phyloP scores from a whole-genome alignment of 2,329 filamentous ascomycete species.

The Beauveria brongniartii region DNA sequence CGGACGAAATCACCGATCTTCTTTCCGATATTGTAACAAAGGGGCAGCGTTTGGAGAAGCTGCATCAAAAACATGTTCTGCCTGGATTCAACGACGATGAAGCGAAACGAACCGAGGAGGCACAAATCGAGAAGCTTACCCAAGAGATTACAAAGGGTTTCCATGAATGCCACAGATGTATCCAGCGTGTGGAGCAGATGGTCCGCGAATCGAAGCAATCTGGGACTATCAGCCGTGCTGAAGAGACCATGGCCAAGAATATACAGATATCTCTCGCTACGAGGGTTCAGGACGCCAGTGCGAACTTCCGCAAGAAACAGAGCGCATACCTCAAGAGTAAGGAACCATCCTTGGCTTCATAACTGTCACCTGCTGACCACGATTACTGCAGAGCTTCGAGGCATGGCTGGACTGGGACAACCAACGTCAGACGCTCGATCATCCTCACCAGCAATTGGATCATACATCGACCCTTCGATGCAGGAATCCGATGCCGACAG shows the following conservation, averaged over 20 bases:
- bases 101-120: constrained; percentile 76
- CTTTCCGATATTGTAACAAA: constrained; percentile 74
- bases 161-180: constrained; percentile 81
- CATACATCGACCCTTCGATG: constrained; percentile 76
- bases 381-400: constrained; percentile 56
- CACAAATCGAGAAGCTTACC: constrained; percentile 82
- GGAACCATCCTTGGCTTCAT: constrained; percentile 12
- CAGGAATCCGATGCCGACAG: constrained; percentile 92
- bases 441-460: constrained; percentile 40
- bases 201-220: constrained; percentile 70
- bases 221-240: constrained; percentile 66
- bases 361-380: neutral
- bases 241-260: constrained; percentile 94
- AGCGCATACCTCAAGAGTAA: constrained; percentile 90
- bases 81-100: constrained; percentile 96
- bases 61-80: constrained; percentile 95
- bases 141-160: constrained; percentile 85
- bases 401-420: constrained; percentile 53
- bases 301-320: constrained; percentile 93
- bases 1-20: constrained; percentile 83
- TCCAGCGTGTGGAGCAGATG: constrained; percentile 81
- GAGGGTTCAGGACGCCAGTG: constrained; percentile 84
- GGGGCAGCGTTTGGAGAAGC: constrained; percentile 75
- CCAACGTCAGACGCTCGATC: constrained; percentile 44
- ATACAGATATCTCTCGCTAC: constrained; percentile 87